These are phyloP conservation scores for Epichloe gansuensis DNA, from an alignment of 2,329 filamentous ascomycete genomes.

Conservation along the genomic window DNA sequence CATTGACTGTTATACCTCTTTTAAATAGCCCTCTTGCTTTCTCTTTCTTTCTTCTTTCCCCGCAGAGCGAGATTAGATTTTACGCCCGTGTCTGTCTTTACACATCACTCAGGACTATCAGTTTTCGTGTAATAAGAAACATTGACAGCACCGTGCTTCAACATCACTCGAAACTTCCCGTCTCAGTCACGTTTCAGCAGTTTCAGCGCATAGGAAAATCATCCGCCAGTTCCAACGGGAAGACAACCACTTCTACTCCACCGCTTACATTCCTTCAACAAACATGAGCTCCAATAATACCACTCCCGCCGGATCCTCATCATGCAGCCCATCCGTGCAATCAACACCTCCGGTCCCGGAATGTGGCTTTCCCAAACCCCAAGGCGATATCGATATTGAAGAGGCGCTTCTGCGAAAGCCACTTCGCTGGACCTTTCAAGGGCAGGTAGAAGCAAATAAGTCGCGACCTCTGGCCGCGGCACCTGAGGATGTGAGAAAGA, in stretches of 20 bases:
- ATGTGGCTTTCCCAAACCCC: conserved; percentile 27
- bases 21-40: too few species aligned
- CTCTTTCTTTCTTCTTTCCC: too few species aligned
- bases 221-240: neutral
- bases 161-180: neutral
- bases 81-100: too few species aligned
- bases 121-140: too few species aligned
- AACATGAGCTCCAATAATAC: neutral
- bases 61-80: too few species aligned
- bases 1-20: neutral
- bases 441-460: conserved; percentile 22
- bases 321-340: conserved; percentile 4
- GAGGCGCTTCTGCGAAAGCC: conserved; percentile 32
- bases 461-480: conserved; percentile 12
- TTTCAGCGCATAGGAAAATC: too few species aligned
- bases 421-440: conserved; percentile 28
- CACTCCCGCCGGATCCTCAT: neutral
- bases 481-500: conserved; percentile 21
- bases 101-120: too few species aligned
- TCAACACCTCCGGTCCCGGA: conserved; percentile 22
- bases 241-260: neutral
- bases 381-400: conserved; percentile 26
- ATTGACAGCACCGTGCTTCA: too few species aligned
- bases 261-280: neutral
- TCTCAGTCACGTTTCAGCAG: neutral